phyloP scores from a whole-genome alignment of 495 filamentous ascomycete genomes.

The Schizothecium vesticola region DNA sequence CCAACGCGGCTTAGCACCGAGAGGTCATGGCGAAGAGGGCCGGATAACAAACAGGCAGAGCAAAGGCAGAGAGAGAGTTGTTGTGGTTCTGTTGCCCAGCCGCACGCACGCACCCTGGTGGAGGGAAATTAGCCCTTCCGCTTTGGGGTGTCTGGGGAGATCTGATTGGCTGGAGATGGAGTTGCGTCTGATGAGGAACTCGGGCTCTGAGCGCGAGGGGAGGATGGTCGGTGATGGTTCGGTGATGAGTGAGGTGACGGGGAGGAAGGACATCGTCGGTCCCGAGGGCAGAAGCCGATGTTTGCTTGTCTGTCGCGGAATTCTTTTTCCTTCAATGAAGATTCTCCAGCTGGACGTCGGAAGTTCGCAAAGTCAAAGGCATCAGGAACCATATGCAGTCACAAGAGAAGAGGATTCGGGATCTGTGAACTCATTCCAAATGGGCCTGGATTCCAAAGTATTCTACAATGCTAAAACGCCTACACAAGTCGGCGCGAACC shows the following conservation, averaged over 20 bases:
- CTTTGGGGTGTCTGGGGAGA: neutral
- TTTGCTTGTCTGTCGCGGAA: constrained; percentile 13
- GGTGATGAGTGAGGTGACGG: neutral
- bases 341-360: too few relatives aligned
- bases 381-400: neutral
- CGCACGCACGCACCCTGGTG: neutral
- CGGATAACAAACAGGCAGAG: neutral
- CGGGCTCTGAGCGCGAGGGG: neutral
- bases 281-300: neutral
- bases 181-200: neutral
- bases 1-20: neutral
- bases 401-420: neutral
- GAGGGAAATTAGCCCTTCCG: neutral
- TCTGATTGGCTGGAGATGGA: neutral
- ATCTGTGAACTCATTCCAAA: neutral
- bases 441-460: neutral
- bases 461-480: neutral
- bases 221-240: neutral
- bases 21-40: neutral
- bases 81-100: neutral
- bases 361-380: too few relatives aligned
- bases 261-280: neutral
- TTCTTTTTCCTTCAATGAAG: too few relatives aligned
- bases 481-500: neutral
- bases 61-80: too few relatives aligned